Percentiles rank a stretch among this genome's conserved stretches.
phyloP scores from a whole-genome alignment of 257 asterid genomes.

The Dorcoceras hygrometricum region DNA sequence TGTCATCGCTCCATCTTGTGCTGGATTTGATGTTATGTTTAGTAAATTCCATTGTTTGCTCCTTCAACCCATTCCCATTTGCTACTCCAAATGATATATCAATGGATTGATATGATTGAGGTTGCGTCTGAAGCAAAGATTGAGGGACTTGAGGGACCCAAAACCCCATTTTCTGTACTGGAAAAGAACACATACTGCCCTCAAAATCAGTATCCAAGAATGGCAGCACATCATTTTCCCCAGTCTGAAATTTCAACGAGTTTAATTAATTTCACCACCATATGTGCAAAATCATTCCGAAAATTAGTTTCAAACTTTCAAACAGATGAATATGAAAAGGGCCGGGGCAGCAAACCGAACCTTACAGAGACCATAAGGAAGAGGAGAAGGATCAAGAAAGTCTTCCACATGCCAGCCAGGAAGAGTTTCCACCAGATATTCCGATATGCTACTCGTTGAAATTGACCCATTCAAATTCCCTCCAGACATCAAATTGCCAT shows the following conservation, averaged over 20 bases:
- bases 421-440: constrained; percentile 64
- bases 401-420: constrained; percentile 98
- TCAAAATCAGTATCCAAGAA: constrained; percentile 48
- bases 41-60: constrained; percentile 20
- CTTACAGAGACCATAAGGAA: constrained; percentile 49
- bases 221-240: constrained; percentile 44
- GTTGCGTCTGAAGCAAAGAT: constrained; percentile 23
- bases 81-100: constrained; percentile 36
- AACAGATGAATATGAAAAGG: background rate
- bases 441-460: constrained; percentile 65
- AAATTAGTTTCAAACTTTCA: background rate
- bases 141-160: constrained; percentile 70
- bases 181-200: constrained; percentile 28
- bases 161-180: constrained; percentile 42
- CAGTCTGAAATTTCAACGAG: constrained; percentile 36
- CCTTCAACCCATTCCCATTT: constrained; percentile 25
- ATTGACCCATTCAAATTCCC: constrained; percentile 21
- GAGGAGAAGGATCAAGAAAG: constrained; percentile 54
- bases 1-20: constrained; percentile 53
- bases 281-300: background rate
- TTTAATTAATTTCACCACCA: too few relatives aligned
- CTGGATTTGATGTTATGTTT: constrained; percentile 30
- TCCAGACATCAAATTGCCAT: constrained; percentile 23
- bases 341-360: constrained; percentile 35
- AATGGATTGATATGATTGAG: constrained; percentile 17